Percentiles rank a stretch among this genome's conserved stretches.
Conservation (phyloP, 176 grass and related monocot species). For the Triticum dicoccoides region DNA sequence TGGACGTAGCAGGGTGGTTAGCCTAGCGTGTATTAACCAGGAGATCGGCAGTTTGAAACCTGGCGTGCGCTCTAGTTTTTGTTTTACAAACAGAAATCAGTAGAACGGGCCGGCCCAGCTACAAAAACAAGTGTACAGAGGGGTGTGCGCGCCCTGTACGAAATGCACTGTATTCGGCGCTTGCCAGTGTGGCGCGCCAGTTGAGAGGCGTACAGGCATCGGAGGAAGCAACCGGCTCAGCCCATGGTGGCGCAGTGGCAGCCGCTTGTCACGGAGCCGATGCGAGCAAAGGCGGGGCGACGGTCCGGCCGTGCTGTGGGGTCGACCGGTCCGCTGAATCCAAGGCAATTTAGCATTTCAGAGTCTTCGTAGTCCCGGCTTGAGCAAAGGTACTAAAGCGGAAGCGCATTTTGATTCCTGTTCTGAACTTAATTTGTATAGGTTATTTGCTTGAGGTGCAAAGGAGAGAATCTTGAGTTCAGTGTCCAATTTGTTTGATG, state of each 20-base stretch:
- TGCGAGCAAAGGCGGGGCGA: background rate
- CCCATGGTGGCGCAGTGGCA: background rate
- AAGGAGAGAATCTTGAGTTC: too few relatives aligned
- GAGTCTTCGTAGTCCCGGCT: background rate
- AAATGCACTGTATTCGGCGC: too few relatives aligned
- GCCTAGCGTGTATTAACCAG: too few relatives aligned
- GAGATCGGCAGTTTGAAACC: too few relatives aligned
- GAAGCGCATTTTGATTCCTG: background rate
- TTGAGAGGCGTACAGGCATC: background rate
- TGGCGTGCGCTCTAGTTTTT: too few relatives aligned
- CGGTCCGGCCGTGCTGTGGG: too few relatives aligned
- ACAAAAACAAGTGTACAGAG: too few relatives aligned
- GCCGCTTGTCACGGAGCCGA: background rate
- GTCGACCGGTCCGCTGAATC: background rate
- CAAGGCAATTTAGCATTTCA: background rate
- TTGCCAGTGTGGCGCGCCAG: background rate
- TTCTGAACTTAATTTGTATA: background rate
- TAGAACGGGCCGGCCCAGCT: too few relatives aligned
- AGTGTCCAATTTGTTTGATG: too few relatives aligned
- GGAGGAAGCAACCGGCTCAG: background rate
- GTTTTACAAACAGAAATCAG: too few relatives aligned
- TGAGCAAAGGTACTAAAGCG: background rate
- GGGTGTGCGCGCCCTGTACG: too few relatives aligned
- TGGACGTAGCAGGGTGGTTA: too few relatives aligned
- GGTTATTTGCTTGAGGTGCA: background rate